A percentile compares a stretch with the other conserved stretches of the same genome.
Evolutionary conservation across 164 flowering plant genomes (phyloP).

Genomic region (Aristolochia contorta): DNA sequence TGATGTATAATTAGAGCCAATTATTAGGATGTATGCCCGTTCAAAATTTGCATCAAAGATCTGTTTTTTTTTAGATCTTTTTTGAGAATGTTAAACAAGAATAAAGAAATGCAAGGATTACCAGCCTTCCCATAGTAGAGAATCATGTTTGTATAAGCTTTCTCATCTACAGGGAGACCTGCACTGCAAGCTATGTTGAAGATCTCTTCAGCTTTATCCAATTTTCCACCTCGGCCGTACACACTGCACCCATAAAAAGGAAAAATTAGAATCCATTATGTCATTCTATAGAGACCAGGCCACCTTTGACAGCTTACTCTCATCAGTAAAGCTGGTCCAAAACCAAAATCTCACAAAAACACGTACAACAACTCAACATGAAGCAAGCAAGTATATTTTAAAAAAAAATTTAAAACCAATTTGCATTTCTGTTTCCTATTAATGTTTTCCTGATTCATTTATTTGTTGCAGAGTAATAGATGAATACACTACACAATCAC

Average conservation of each 20-base stretch:
- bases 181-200: slow-evolving; percentile 42
- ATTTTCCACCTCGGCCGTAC: slow-evolving; percentile 57
- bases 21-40: neutral
- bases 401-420: too few species aligned
- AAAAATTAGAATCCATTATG: too few species aligned
- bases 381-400: too few species aligned
- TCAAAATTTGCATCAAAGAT: neutral
- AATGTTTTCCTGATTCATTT: too few species aligned
- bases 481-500: slow-evolving; percentile 17
- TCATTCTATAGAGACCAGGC: too few species aligned
- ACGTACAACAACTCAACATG: too few species aligned
- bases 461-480: neutral
- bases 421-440: too few species aligned
- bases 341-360: too few species aligned
- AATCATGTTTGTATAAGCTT: slow-evolving; percentile 68
- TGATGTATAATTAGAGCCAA: neutral
- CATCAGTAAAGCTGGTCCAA: too few species aligned
- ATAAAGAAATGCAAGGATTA: slow-evolving; percentile 8
- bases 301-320: too few species aligned
- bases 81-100: neutral
- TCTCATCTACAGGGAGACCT: slow-evolving; percentile 61
- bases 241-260: slow-evolving; percentile 40
- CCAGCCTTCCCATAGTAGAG: slow-evolving; percentile 82
- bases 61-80: neutral
- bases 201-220: slow-evolving; percentile 69